Percentiles rank a stretch among this genome's conserved stretches.
Evolutionary conservation across 176 grass and related monocot species (phyloP).

Genomic region (Luzula sylvatica): DNA sequence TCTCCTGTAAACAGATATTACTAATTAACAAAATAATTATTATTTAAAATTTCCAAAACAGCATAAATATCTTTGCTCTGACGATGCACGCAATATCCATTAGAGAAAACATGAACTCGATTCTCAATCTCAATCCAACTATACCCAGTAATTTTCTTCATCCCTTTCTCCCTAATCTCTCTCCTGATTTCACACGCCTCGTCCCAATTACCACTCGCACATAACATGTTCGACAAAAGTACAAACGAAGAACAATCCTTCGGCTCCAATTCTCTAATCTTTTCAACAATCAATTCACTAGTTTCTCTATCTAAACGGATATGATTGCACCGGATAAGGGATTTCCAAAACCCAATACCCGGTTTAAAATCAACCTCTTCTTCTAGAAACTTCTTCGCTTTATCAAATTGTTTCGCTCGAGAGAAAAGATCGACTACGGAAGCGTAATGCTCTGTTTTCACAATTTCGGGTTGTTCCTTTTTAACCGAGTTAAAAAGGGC

Average conservation of each 20-base stretch:
- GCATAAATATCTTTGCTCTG: conserved; percentile 56
- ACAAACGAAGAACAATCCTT: not conserved
- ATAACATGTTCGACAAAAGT: conserved; percentile 62
- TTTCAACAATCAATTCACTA: conserved; percentile 45
- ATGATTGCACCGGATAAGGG: conserved; percentile 51
- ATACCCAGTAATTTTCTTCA: conserved; percentile 78
- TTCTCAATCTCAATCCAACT: conserved; percentile 84
- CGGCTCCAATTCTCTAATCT: not conserved
- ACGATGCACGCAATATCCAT: conserved; percentile 50
- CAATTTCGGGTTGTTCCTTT: not conserved
- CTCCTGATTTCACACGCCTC: conserved; percentile 55
- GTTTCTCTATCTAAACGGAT: conserved; percentile 50
- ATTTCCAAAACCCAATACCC: conserved; percentile 81
- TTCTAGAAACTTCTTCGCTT: conserved; percentile 59
- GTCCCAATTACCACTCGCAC: conserved; percentile 52
- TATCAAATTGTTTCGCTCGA: conserved; percentile 38
- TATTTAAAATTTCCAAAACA: conserved; percentile 24
- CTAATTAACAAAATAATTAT: conserved; percentile 8
- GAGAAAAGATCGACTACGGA: conserved; percentile 63
- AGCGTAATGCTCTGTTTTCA: conserved; percentile 60
- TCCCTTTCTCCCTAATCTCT: conserved; percentile 62
- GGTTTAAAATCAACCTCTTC: conserved; percentile 58
- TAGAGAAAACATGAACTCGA: conserved; percentile 69
- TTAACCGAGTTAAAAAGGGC: conserved; percentile 14
- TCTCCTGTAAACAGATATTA: not conserved